Percentiles rank a stretch among this genome's conserved stretches.
Conservation (phyloP, 192 early-diverging fungal genomes). For the Phycomyces blakesleeanus region DNA sequence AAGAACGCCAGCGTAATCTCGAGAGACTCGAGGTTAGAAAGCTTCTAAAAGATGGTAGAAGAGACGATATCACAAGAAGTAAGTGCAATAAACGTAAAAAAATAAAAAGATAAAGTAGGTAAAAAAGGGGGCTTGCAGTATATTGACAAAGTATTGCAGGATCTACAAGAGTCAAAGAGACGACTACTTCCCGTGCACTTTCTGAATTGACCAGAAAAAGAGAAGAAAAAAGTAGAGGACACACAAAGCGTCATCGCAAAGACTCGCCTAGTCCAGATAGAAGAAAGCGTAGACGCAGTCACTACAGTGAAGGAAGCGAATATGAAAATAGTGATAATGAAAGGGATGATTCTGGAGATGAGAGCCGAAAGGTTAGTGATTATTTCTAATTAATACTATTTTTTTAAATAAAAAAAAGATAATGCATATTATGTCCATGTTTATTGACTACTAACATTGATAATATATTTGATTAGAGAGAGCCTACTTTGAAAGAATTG, state of each 20-base stretch:
- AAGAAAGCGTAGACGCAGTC: conserved; percentile 12
- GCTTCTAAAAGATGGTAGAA: conserved; percentile 34
- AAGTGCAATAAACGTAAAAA: background rate
- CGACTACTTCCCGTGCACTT: conserved; percentile 37
- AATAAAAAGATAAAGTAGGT: background rate
- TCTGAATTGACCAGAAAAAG: conserved; percentile 56
- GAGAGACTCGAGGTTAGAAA: conserved; percentile 37
- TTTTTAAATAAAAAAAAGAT: too few species aligned
- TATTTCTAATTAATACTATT: too few species aligned
- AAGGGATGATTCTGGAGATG: conserved; percentile 32
- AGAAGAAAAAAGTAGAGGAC: conserved; percentile 41
- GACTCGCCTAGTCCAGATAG: conserved; percentile 36
- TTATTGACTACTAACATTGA: too few species aligned
- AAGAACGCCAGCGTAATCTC: conserved; percentile 42
- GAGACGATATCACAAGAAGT: conserved; percentile 34
- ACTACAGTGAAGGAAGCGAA: conserved; percentile 19
- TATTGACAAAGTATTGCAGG: conserved; percentile 33
- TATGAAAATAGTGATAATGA: conserved; percentile 33
- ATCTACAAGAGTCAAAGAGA: conserved; percentile 51
- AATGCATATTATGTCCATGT: too few species aligned
- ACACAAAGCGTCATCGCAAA: conserved; percentile 20
- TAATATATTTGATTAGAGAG: conserved; percentile 21
- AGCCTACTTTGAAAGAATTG: conserved; percentile 60
- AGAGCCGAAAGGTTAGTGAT: conserved; percentile 23
- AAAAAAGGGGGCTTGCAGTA: too few species aligned